phyloP scores from a whole-genome alignment of 139 green algal genomes.

The Ostreobium quekettii region DNA sequence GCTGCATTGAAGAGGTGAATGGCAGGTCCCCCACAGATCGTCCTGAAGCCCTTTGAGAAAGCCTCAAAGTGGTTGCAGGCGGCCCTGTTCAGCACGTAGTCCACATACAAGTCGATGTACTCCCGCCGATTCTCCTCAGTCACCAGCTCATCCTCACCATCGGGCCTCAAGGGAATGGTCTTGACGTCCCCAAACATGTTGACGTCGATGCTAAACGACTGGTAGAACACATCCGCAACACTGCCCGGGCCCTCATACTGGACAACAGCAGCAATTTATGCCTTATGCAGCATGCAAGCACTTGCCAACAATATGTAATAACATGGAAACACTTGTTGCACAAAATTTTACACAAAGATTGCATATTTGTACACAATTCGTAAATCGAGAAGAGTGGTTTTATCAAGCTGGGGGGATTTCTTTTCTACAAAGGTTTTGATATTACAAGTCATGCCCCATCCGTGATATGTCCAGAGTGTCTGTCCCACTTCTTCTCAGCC shows the following conservation, averaged over 20 bases:
- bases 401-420: too few relatives aligned
- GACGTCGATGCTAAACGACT: conserved; percentile 68
- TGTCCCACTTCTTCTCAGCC: too few relatives aligned
- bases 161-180: conserved; percentile 37
- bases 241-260: conserved; percentile 30
- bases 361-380: too few relatives aligned
- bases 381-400: too few relatives aligned
- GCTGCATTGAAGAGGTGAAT: conserved; percentile 77
- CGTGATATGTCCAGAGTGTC: too few relatives aligned
- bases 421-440: too few relatives aligned
- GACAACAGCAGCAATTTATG: too few relatives aligned
- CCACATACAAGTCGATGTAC: conserved; percentile 74
- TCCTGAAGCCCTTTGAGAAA: conserved; percentile 75
- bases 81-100: conserved; percentile 59
- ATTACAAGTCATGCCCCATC: too few relatives aligned
- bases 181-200: conserved; percentile 51
- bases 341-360: too few relatives aligned
- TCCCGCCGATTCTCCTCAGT: conserved; percentile 78
- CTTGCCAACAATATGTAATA: too few relatives aligned
- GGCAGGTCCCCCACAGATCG: conserved; percentile 73
- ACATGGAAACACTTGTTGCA: too few relatives aligned
- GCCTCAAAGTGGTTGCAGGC: conserved; percentile 68
- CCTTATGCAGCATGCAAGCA: too few relatives aligned
- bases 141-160: conserved; percentile 59
- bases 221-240: conserved; percentile 76